Conservation (phyloP, 129 eudicot genomes). For the Arctium lappa region DNA sequence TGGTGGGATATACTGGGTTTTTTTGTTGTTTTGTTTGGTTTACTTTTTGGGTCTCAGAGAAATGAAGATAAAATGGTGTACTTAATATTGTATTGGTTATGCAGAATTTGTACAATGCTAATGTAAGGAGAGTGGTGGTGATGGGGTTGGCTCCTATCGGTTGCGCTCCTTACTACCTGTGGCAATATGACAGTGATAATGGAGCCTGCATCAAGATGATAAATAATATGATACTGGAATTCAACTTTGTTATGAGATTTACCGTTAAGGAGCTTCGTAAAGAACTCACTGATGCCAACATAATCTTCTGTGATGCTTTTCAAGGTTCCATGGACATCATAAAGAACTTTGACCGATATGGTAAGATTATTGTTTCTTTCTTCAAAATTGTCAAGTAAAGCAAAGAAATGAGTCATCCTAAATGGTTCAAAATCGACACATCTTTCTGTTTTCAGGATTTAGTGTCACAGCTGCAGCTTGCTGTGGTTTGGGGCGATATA, state of each 20-base stretch:
- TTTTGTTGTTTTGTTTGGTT: too few species aligned
- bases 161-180: slow-evolving; percentile 91
- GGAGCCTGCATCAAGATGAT: slow-evolving; percentile 73
- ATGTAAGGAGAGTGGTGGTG: slow-evolving; percentile 80
- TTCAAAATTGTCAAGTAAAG: neutral
- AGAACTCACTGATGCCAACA: slow-evolving; percentile 53
- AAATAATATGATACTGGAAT: slow-evolving; percentile 84
- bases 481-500: slow-evolving; percentile 65
- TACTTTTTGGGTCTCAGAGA: too few species aligned
- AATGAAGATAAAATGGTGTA: too few species aligned
- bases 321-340: slow-evolving; percentile 83
- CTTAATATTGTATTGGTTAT: slow-evolving; percentile 4
- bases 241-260: slow-evolving; percentile 79
- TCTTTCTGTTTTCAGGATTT: slow-evolving; percentile 37
- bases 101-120: slow-evolving; percentile 70
- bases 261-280: slow-evolving; percentile 64
- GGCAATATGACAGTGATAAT: slow-evolving; percentile 59
- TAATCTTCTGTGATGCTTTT: slow-evolving; percentile 77
- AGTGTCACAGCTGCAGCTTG: slow-evolving; percentile 59
- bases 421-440: neutral
- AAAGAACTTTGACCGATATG: slow-evolving; percentile 53
- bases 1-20: too few species aligned
- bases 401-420: neutral
- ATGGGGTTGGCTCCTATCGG: slow-evolving; percentile 97
- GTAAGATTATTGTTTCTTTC: slow-evolving; percentile 33